These are phyloP conservation scores for Penicillium cinerascens DNA, from an alignment of 495 filamentous ascomycete species.

Conservation along the genomic window DNA sequence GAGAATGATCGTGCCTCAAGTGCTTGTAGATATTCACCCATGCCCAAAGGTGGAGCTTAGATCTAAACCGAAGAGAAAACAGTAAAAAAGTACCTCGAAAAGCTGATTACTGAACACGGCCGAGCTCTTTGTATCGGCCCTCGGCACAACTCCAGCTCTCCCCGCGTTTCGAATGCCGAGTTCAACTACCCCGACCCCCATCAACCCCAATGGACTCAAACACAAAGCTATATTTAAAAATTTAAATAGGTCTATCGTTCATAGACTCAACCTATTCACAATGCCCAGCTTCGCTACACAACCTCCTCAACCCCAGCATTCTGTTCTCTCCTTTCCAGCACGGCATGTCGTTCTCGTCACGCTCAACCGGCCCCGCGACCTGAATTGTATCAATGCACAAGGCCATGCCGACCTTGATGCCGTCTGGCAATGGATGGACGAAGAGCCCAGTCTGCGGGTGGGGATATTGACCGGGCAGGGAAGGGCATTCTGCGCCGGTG, in stretches of 20 bases:
- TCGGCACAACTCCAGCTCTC: slow-evolving; percentile 28
- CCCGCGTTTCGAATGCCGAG: slow-evolving; percentile 16
- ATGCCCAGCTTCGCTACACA: slow-evolving; percentile 30
- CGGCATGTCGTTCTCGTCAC: slow-evolving; percentile 49
- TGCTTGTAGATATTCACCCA: neutral
- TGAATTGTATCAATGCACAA: slow-evolving; percentile 50
- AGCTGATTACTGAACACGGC: neutral
- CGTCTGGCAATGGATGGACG: slow-evolving; percentile 56
- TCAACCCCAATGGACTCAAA: neutral
- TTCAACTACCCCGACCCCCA: neutral
- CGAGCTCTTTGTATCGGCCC: slow-evolving; percentile 24
- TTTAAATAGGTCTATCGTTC: neutral
- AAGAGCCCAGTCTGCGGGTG: slow-evolving; percentile 50
- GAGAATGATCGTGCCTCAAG: neutral
- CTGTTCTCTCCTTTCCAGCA: slow-evolving; percentile 41
- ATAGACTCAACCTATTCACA: neutral
- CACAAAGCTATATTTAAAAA: neutral
- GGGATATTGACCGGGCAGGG: slow-evolving; percentile 55
- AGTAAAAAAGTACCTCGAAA: neutral
- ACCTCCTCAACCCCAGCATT: slow-evolving; percentile 37
- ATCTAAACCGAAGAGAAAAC: neutral
- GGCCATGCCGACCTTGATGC: slow-evolving; percentile 51
- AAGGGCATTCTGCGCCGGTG: slow-evolving; percentile 57
- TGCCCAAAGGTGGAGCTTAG: neutral
- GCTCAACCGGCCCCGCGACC: slow-evolving; percentile 42